Evolutionary conservation across 2,329 filamentous ascomycete genomes (phyloP).

Genomic region (Ophiognomonia clavigignenti-juglandacearum): DNA sequence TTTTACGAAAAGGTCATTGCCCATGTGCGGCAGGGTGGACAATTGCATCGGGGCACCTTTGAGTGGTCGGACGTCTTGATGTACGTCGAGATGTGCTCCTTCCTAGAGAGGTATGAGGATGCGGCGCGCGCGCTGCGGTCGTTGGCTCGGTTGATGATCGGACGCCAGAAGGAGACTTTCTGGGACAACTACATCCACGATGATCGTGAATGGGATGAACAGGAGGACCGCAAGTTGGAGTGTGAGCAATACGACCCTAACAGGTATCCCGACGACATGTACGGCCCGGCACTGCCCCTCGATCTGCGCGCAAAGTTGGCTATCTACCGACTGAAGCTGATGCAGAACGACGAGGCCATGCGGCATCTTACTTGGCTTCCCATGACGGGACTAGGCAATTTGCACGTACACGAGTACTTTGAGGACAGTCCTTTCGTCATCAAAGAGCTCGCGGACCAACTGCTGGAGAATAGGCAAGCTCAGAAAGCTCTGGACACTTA

Average conservation of each 20-base stretch:
- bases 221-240: slow-evolving; percentile 61
- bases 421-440: slow-evolving; percentile 75
- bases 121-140: slow-evolving; percentile 67
- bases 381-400: slow-evolving; percentile 43
- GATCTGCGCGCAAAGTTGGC: slow-evolving; percentile 83
- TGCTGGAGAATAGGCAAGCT: slow-evolving; percentile 33
- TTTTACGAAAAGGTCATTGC: slow-evolving; percentile 46
- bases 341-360: slow-evolving; percentile 66
- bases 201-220: slow-evolving; percentile 84
- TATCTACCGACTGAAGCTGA: slow-evolving; percentile 71
- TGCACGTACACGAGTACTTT: slow-evolving; percentile 43
- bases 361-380: slow-evolving; percentile 70
- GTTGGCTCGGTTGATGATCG: slow-evolving; percentile 77
- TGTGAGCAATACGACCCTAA: slow-evolving; percentile 57
- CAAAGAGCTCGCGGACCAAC: slow-evolving; percentile 54
- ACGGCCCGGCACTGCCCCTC: slow-evolving; percentile 70
- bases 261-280: slow-evolving; percentile 50
- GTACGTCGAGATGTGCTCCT: slow-evolving; percentile 75
- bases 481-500: slow-evolving; percentile 50
- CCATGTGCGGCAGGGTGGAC: slow-evolving; percentile 30
- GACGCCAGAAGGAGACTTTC: slow-evolving; percentile 64
- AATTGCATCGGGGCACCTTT: slow-evolving; percentile 32
- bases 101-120: slow-evolving; percentile 55
- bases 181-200: slow-evolving; percentile 73
- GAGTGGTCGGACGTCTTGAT: slow-evolving; percentile 82